Evolutionary conservation across 441 rosid species (phyloP), one percentile per base, ranked within the genome.

Genomic region (Gossypium lobatum): DNA sequence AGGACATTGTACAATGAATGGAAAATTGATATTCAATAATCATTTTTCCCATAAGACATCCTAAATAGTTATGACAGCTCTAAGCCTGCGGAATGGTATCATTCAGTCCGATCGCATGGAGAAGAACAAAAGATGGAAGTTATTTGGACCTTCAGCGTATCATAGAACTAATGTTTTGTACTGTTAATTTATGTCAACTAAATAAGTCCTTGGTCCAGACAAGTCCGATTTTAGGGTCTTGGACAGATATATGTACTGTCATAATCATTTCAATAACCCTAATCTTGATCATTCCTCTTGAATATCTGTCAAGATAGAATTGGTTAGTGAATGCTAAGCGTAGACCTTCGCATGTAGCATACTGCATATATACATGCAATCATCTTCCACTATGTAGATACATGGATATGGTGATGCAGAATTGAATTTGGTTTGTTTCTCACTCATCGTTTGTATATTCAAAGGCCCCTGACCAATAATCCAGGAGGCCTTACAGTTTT

Each of bases 201-300:
- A 66, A 39, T 39, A 39, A 66, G 55, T 46, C 13, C 20, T 23
- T 11, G 7, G 71, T 66, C 34, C 48, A 21, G 57, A 16, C 39
- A 14, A 66, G 48, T 45, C 20, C 54, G 4, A 66, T 66, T 42
- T 65, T 21, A 14, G 34, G 71, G 57, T 57, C 71, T 65, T 65
- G 37, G 11, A 21, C 11, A 46, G 13, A 20, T 45, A 39, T 39
- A n/a, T 18, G 16, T 11, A 39, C 3, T 39, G 45, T 8, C 45
- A 18, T 54, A 18, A 13, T 42, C 53, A 64, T 18, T 18, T 14
- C 28, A 11, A 2, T 39, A 18, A 42, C 53, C 5, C 10, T 13
- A 37, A 9, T 26, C 69, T 64, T 39, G 53, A 64, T 21, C 59
- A 8, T 64, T 64, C 16, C 17, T 18, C 69, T 39, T 64, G 55